These are phyloP conservation scores for Drechslera avenae DNA, from an alignment of 2,329 filamentous ascomycete species.

Conservation along the genomic window DNA sequence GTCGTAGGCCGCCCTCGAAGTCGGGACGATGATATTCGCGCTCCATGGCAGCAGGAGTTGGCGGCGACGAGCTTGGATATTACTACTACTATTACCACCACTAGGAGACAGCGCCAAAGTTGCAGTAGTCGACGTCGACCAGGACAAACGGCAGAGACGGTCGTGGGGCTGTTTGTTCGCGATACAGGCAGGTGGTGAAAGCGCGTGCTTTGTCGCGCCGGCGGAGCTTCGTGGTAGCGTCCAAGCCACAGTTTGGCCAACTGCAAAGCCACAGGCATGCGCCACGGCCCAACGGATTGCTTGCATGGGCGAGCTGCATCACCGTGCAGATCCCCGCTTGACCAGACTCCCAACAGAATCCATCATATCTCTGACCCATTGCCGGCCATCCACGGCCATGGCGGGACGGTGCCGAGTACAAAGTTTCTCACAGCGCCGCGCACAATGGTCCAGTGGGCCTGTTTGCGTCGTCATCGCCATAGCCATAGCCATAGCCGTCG, in stretches of 20 bases:
- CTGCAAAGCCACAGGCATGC: conserved; percentile 13
- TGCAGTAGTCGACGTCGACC: neutral
- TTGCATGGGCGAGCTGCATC: conserved; percentile 18
- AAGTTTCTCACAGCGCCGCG: conserved; percentile 11
- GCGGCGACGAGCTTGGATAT: neutral
- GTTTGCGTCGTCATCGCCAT: conserved; percentile 24
- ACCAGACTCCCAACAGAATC: conserved; percentile 27
- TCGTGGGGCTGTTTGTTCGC: neutral
- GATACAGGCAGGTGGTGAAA: conserved; percentile 7
- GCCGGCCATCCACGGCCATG: conserved; percentile 16
- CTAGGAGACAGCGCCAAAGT: conserved; percentile 5
- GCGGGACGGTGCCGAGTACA: conserved; percentile 9
- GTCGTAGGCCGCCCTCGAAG: conserved; percentile 41
- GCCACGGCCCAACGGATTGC: conserved; percentile 7
- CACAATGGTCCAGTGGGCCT: conserved; percentile 25
- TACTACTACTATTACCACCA: too few relatives aligned
- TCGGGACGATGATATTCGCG: conserved; percentile 44
- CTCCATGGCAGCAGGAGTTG: conserved; percentile 37
- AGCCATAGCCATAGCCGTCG: conserved; percentile 18
- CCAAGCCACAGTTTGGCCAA: conserved; percentile 1
- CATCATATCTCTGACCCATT: conserved; percentile 17
- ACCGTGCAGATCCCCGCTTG: conserved; percentile 21
- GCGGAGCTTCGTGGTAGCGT: conserved; percentile 6
- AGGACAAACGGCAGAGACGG: neutral
- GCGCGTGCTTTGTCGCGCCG: conserved; percentile 14